These are phyloP conservation scores for Trebouxia sp. DNA, from an alignment of 139 green algal species.

Conservation along the genomic window DNA sequence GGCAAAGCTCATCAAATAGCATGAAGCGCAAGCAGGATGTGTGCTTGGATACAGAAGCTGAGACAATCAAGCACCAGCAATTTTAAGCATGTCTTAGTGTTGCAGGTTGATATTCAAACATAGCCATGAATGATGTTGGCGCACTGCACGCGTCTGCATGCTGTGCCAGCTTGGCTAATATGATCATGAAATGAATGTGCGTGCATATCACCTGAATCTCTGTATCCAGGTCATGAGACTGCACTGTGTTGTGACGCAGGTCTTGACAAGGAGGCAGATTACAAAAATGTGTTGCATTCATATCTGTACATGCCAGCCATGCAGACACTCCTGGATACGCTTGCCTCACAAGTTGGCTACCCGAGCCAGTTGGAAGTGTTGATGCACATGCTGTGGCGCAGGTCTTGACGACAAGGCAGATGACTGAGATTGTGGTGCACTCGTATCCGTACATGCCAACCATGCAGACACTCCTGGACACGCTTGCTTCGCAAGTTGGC, in stretches of 20 bases:
- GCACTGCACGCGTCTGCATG: no score
- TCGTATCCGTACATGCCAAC: slow-evolving; percentile 9
- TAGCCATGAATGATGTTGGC: no score
- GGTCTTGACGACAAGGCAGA: not conserved
- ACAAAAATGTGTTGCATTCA: not conserved
- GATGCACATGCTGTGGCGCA: not conserved
- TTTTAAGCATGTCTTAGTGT: no score
- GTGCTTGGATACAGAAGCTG: no score
- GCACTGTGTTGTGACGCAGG: not conserved
- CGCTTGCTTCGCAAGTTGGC: not conserved
- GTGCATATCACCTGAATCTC: no score
- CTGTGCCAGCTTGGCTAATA: no score
- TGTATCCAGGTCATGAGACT: no score
- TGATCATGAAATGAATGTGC: no score
- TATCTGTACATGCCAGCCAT: not conserved
- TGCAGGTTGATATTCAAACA: no score
- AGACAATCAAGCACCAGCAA: no score
- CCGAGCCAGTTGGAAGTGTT: not conserved
- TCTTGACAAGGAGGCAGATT: not conserved
- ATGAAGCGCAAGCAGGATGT: no score
- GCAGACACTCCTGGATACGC: not conserved
- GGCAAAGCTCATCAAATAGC: no score
- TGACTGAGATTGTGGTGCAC: not conserved
- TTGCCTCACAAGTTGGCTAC: not conserved
- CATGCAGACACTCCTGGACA: not conserved